Conservation (phyloP, 495 filamentous ascomycete species). For the Platismatia glauca region DNA sequence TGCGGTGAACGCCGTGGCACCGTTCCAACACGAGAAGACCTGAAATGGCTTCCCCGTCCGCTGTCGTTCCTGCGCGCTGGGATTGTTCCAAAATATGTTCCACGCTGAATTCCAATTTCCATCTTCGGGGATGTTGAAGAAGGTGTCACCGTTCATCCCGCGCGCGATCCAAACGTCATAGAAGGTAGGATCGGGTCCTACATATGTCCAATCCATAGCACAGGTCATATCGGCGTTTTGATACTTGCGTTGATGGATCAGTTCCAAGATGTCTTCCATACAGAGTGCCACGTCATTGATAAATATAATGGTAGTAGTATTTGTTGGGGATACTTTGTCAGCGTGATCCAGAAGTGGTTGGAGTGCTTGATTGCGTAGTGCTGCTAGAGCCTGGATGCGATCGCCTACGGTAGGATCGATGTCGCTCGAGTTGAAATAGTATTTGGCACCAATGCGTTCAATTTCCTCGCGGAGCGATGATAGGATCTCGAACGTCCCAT, state of each 20-base stretch:
- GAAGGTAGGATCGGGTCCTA: constrained; percentile 35
- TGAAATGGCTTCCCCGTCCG: constrained; percentile 38
- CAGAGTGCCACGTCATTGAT: constrained; percentile 44
- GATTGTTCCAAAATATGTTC: constrained; percentile 24
- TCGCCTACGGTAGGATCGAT: constrained; percentile 29
- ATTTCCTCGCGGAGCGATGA: constrained; percentile 28
- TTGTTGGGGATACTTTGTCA: neutral
- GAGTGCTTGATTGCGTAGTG: constrained; percentile 39
- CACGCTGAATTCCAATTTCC: constrained; percentile 34
- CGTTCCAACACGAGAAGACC: constrained; percentile 49
- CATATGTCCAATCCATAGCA: constrained; percentile 45
- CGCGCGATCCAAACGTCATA: constrained; percentile 48
- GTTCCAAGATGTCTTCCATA: constrained; percentile 43
- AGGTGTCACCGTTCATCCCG: constrained; percentile 39
- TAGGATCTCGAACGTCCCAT: constrained; percentile 44
- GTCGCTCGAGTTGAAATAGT: constrained; percentile 32
- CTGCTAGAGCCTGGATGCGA: constrained; percentile 35
- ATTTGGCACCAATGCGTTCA: constrained; percentile 28
- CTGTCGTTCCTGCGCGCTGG: constrained; percentile 22
- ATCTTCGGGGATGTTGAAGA: constrained; percentile 40
- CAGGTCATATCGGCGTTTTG: constrained; percentile 46
- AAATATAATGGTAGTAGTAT: constrained; percentile 39
- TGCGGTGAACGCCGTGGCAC: constrained; percentile 32
- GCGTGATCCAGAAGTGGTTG: constrained; percentile 29
- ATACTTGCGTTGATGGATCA: constrained; percentile 36